phyloP scores from a whole-genome alignment of 495 filamentous ascomycete genomes.

The Penicillium samsonianum region DNA sequence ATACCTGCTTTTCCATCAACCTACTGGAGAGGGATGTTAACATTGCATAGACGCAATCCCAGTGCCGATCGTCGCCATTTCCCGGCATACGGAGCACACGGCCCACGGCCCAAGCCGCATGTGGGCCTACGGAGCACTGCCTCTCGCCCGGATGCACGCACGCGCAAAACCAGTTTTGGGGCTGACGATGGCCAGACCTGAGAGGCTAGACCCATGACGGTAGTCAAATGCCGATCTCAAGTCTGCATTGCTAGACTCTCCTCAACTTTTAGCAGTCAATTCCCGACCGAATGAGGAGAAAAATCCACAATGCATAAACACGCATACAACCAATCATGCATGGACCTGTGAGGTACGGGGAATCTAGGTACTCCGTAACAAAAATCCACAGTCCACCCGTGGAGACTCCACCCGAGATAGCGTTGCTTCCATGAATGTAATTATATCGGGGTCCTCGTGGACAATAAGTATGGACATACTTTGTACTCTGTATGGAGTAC shows the following conservation, averaged over 20 bases:
- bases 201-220: slow-evolving; percentile 10
- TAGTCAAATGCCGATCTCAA: slow-evolving; percentile 7
- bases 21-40: not conserved
- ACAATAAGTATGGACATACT: too few species aligned
- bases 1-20: not conserved
- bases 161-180: not conserved
- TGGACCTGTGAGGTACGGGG: slow-evolving; percentile 21
- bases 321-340: slow-evolving; percentile 10
- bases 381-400: slow-evolving; percentile 1
- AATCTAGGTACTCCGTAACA: too few species aligned
- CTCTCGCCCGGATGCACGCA: slow-evolving; percentile 13
- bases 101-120: slow-evolving; percentile 27
- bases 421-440: not conserved
- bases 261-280: not conserved
- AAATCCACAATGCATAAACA: slow-evolving; percentile 14
- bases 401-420: slow-evolving; percentile 1
- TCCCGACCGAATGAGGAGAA: slow-evolving; percentile 8
- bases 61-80: slow-evolving; percentile 19
- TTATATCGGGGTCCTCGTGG: too few species aligned
- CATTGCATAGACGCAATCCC: slow-evolving; percentile 17
- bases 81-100: slow-evolving; percentile 15
- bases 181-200: slow-evolving; percentile 1
- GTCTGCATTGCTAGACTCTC: slow-evolving; percentile 15
- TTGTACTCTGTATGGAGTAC: not conserved
- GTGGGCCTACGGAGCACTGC: slow-evolving; percentile 21